Evolutionary conservation across 768 basidiomycete genomes (phyloP), one percentile per base, ranked within the genome.

Genomic region (Pleurotus salmoneostramineus): DNA sequence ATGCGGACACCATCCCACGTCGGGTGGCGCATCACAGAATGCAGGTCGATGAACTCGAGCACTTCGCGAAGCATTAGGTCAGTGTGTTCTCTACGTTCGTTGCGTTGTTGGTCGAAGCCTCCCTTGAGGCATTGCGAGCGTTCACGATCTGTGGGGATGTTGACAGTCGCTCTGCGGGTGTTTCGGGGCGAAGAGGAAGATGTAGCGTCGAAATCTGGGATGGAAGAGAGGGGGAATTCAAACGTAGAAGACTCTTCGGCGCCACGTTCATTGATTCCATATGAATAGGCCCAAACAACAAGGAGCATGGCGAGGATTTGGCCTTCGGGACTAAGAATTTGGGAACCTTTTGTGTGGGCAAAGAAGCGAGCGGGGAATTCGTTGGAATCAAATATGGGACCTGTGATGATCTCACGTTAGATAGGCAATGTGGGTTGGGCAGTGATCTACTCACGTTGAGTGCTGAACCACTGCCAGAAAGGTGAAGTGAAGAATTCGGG

Each of bases 261-360:
- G 37, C 93, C 95, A 44, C 76, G 79, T 64, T 93, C 91, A 68
- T 95, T 83, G 47, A 96, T 74, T 42, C 95, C 95, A 68, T 92
- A 95, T 40, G 91, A 93, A 3, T 87, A 83, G 0, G 93, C 95
- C 93, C 93, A 97, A 17, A 89, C 84, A 45, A 91, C 91, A 17
- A 96, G 77, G 33, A 91, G 71, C 79, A 91, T 88, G 15, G 86
- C 80, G 42, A 97, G 78, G 57, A 96, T 81, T 43, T 83, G 82
- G 10, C 88, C 93, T 62, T 91, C 87, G 49, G 82, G 76, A n/a
- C 83, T 80, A 8, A 96, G 80, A 12, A 81, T 71, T 14, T 82
- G 77, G 3, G 78, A 73, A 0, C 87, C 87, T 58, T 89, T 83
- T 57, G 70, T 68, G 65, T 88, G 89, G 35, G 85, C 83, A 12